phyloP scores from a whole-genome alignment of 2,329 filamentous ascomycete species.

The Neonectria neomacrospora region DNA sequence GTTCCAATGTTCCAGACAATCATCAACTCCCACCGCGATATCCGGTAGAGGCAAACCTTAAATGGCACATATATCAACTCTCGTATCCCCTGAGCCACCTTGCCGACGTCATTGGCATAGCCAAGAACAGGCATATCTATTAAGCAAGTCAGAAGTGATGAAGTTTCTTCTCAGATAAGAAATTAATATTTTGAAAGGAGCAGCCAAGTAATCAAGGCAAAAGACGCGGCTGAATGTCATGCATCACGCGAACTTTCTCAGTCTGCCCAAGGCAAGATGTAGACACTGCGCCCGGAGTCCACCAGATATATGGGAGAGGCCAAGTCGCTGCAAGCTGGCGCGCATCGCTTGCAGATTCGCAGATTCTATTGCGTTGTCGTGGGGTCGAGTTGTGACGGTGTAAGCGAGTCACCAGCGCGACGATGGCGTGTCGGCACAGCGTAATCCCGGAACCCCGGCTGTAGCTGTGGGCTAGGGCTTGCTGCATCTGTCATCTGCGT shows the following conservation, averaged over 20 bases:
- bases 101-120: conserved; percentile 17
- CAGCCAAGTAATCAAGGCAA: background rate
- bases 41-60: conserved; percentile 21
- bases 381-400: conserved; percentile 23
- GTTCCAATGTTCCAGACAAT: conserved; percentile 9
- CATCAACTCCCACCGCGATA: conserved; percentile 15
- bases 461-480: conserved; percentile 33
- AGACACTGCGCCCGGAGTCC: too few species aligned
- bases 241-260: background rate
- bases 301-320: background rate
- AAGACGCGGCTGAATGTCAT: background rate
- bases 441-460: conserved; percentile 32
- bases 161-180: background rate
- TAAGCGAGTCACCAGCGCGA: conserved; percentile 32
- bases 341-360: conserved; percentile 24
- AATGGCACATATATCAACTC: conserved; percentile 22
- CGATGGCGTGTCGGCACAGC: conserved; percentile 35
- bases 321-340: conserved; percentile 14
- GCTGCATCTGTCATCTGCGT: conserved; percentile 28
- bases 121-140: background rate
- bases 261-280: background rate
- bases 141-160: background rate
- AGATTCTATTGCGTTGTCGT: conserved; percentile 21
- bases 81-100: conserved; percentile 23
- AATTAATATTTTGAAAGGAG: background rate